phyloP scores from a whole-genome alignment of 495 filamentous ascomycete species.

The Ascodesmis nigricans region DNA sequence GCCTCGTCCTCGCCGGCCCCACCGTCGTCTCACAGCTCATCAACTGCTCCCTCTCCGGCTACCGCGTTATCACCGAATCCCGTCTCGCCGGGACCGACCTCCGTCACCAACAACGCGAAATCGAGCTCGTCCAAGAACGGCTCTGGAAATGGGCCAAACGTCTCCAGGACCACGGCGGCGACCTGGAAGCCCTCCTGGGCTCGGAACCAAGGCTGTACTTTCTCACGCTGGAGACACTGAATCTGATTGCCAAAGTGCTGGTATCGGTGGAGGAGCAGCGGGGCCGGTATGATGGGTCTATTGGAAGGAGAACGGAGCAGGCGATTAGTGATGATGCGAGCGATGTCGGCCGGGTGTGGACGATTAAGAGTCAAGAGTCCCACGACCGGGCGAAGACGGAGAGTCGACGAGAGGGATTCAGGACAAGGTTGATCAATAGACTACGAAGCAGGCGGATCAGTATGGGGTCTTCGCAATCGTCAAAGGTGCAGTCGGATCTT shows the following conservation, averaged over 20 bases:
- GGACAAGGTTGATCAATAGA: neutral
- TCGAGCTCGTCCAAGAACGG: neutral
- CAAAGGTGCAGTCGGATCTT: too few relatives aligned
- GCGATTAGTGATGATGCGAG: too few relatives aligned
- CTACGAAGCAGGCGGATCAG: neutral
- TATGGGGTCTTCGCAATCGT: too few relatives aligned
- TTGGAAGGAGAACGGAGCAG: neutral
- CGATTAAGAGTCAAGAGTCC: neutral
- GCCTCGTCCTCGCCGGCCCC: conserved; percentile 2
- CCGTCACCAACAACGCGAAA: neutral
- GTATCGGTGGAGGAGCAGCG: neutral
- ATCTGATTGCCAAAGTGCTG: neutral
- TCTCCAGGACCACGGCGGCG: neutral
- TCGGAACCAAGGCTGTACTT: conserved; percentile 1
- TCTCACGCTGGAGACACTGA: conserved; percentile 1
- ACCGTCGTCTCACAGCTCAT: neutral
- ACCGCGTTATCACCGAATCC: neutral
- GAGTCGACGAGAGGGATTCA: neutral
- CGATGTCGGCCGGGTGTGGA: too few relatives aligned
- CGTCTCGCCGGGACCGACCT: neutral
- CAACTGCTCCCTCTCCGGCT: conserved; percentile 1
- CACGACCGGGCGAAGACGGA: neutral
- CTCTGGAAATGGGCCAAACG: neutral
- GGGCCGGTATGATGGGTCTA: neutral
- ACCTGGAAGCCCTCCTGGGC: neutral